phyloP scores from a whole-genome alignment of 2,329 filamentous ascomycete genomes.

The Penicillium sp. region DNA sequence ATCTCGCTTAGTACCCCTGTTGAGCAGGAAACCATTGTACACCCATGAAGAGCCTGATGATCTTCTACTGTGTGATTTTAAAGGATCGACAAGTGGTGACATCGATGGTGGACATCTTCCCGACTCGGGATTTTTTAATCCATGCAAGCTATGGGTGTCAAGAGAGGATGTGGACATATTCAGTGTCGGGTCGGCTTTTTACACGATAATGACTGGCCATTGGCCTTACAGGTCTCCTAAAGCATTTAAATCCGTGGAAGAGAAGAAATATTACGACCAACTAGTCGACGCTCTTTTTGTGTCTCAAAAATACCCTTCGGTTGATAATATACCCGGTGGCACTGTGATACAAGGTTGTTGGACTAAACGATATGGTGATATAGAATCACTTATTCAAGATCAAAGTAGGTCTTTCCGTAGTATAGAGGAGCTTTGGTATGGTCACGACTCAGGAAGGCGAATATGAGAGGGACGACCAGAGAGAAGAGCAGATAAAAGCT shows the following conservation, averaged over 20 bases:
- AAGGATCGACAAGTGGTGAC: conserved; percentile 33
- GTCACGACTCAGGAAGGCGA: too few relatives aligned
- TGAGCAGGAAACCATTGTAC: too few relatives aligned
- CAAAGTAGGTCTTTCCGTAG: not conserved
- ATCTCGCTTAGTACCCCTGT: too few relatives aligned
- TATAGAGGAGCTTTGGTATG: not conserved
- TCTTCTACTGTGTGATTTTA: conserved; percentile 39
- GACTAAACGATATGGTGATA: not conserved
- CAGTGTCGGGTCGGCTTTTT: conserved; percentile 20
- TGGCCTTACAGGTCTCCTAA: conserved; percentile 12
- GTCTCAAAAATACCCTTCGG: conserved; percentile 7
- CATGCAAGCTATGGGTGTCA: conserved; percentile 13
- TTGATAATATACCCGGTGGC: not conserved
- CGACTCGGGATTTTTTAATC: conserved; percentile 29
- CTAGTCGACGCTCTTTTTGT: conserved; percentile 6
- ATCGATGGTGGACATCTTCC: conserved; percentile 34
- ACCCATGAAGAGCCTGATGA: too few relatives aligned
- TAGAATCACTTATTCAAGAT: conserved; percentile 1
- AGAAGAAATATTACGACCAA: conserved; percentile 8
- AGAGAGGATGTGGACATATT: conserved; percentile 20
- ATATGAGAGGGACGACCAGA: too few relatives aligned
- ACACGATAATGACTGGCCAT: conserved; percentile 24
- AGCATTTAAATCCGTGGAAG: conserved; percentile 8
- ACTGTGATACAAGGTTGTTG: conserved; percentile 5
- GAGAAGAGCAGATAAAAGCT: too few relatives aligned